Base-by-base conservation (phyloP, 2,329 filamentous ascomycete genomes). In the Hymenoscyphus albidus region DNA sequence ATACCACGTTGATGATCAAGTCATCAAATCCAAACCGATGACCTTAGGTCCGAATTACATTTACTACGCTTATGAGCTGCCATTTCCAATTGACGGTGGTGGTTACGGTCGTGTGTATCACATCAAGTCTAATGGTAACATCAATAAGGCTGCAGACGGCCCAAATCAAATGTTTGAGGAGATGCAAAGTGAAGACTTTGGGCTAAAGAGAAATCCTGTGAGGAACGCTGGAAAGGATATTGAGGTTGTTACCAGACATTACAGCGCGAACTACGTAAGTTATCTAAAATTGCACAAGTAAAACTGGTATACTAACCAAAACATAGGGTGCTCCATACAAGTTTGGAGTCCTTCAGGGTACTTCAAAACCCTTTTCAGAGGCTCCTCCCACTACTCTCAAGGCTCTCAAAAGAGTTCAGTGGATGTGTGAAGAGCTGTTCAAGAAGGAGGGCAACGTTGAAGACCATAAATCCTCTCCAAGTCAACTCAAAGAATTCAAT, bases 291-390 rank as follows among this genome's bases (percentile, higher is more conserved):
- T 27, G 2, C 18, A 10, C 35, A 58, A 58, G 2, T 2, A 3
- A 3, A 3, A 27, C 27, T 39, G 18, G 1, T 35, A 22, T 65
- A 48, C 61, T 69, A 64, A 69, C 60, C 12, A 27, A 44, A 54
- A 18, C 70, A 63, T 74, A 82, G 79, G 88, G 88, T 1, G 87
- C 87, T 65, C 82, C 82, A 0, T 91, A 90, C 74, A 89, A 90
- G 62, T 90, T 87, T 70, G 81, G 85, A 42, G 86, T 87, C 1
- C 77, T 80, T 1, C 82, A 85, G 2, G 44, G 44, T 22, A 76
- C 80, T 27, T 27, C 27, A 27, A 27, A 27, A 3, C 75, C 78
- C 0, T 87, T 88, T 64, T 69, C 75, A 1, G 76, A 80, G 5
- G 81, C 84, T 0, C 83, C 82, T 0, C 63, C 74, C 1, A 75